phyloP scores from a whole-genome alignment of 768 basidiomycete species.

The Auricularia sp. region DNA sequence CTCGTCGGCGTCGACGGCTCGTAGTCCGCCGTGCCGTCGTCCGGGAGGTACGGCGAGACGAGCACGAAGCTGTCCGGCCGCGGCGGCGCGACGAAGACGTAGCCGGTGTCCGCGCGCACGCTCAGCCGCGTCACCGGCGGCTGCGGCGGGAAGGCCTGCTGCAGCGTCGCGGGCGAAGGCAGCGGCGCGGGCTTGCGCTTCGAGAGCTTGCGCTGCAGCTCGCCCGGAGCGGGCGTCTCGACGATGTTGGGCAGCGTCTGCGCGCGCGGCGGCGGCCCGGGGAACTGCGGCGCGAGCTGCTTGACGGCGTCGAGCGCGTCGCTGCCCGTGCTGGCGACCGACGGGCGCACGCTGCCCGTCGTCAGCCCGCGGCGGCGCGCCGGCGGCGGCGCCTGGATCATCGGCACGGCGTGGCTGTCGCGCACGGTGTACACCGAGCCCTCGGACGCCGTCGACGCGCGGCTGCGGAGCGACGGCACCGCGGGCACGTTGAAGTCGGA shows the following conservation, averaged over 20 bases:
- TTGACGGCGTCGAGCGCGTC: conserved; percentile 38
- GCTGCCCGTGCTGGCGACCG: conserved; percentile 23
- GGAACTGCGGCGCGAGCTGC: conserved; percentile 45
- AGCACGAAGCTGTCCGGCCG: neutral
- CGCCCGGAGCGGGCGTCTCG: neutral
- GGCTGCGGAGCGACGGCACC: conserved; percentile 20
- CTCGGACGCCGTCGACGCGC: neutral
- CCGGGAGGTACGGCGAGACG: neutral
- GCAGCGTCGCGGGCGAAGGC: neutral
- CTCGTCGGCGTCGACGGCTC: neutral
- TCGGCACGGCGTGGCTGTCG: neutral
- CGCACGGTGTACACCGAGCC: neutral
- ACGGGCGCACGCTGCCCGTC: conserved; percentile 6
- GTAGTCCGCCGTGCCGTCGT: conserved; percentile 1
- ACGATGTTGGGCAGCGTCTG: neutral
- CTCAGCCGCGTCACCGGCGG: neutral
- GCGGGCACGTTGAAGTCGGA: conserved; percentile 20
- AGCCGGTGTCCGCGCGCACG: neutral
- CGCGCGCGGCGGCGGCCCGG: conserved; percentile 30
- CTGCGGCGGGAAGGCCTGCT: neutral
- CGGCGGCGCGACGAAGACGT: neutral
- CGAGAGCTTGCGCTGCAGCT: neutral
- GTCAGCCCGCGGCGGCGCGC: neutral
- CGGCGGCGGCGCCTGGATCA: neutral
- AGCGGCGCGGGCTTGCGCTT: neutral